Conservation (phyloP, 106 monocot species). For the Platanthera guangdongensis region DNA sequence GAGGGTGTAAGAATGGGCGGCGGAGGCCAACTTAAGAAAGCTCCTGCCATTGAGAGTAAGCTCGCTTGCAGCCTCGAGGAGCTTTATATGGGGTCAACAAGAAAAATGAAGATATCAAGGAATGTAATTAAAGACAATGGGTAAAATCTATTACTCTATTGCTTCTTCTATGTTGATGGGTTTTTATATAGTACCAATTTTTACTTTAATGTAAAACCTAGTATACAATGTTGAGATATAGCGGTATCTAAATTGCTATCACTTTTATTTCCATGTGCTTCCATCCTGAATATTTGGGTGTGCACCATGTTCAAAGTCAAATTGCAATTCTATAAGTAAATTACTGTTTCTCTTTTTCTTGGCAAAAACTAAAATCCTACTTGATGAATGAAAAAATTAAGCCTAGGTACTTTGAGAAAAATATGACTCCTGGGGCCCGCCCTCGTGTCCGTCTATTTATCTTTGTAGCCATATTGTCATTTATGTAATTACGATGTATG, state of each 20-base stretch:
- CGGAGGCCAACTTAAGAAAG: slow-evolving; percentile 27
- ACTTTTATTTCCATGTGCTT: not conserved
- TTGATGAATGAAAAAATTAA: no score
- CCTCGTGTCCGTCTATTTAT: no score
- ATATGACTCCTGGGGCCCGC: no score
- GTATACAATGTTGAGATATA: not conserved
- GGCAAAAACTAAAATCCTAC: not conserved
- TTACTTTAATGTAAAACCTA: not conserved
- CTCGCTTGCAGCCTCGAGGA: slow-evolving; percentile 78
- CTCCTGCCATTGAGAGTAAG: slow-evolving; percentile 61
- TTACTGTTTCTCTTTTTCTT: not conserved
- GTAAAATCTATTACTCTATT: slow-evolving; percentile 22
- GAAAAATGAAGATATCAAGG: slow-evolving; percentile 88
- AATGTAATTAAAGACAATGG: slow-evolving; percentile 48
- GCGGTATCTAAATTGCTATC: not conserved
- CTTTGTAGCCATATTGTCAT: no score
- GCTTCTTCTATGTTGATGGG: not conserved
- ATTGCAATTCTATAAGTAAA: not conserved
- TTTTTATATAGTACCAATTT: not conserved
- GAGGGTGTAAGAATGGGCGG: slow-evolving; percentile 20
- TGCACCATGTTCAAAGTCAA: not conserved
- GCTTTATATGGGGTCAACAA: slow-evolving; percentile 63
- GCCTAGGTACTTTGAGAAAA: no score
- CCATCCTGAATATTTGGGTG: not conserved
- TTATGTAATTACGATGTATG: no score